These are phyloP conservation scores for Staphylotrichum tortipilum DNA, from an alignment of 495 filamentous ascomycete species.

Conservation along the genomic window DNA sequence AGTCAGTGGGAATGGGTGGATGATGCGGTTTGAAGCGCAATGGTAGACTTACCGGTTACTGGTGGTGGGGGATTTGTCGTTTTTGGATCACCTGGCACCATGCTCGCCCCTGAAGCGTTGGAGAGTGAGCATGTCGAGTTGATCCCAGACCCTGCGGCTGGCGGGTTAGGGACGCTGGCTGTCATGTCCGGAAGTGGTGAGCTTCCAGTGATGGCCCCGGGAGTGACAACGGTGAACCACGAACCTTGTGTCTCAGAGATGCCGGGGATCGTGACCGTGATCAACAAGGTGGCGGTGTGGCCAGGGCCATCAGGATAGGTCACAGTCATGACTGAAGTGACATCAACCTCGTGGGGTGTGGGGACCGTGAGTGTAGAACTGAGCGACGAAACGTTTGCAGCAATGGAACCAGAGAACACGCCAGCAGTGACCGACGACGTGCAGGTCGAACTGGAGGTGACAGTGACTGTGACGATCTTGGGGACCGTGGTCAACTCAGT, in stretches of 20 bases:
- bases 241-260: not conserved
- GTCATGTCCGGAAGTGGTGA: not conserved
- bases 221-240: conserved; percentile 15
- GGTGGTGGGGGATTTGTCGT: no score
- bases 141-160: no score
- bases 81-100: no score
- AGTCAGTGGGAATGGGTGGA: no score
- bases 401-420: no score
- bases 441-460: conserved; percentile 5
- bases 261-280: conserved; percentile 19
- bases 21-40: no score
- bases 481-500: no score
- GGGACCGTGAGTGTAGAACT: conserved; percentile 13
- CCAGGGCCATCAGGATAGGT: conserved; percentile 19
- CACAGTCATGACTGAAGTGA: conserved; percentile 16
- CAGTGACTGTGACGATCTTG: not conserved
- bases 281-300: conserved; percentile 14
- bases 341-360: not conserved
- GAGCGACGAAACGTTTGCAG: no score
- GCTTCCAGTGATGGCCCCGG: not conserved
- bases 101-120: no score
- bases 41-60: no score
- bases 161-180: no score
- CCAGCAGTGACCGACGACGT: conserved; percentile 3
- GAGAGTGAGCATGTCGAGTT: no score